Evolutionary conservation across 202 grass and related monocot genomes (phyloP), one percentile per base, ranked within the genome.

Genomic region (Bolboschoenoplectus hybrid): DNA sequence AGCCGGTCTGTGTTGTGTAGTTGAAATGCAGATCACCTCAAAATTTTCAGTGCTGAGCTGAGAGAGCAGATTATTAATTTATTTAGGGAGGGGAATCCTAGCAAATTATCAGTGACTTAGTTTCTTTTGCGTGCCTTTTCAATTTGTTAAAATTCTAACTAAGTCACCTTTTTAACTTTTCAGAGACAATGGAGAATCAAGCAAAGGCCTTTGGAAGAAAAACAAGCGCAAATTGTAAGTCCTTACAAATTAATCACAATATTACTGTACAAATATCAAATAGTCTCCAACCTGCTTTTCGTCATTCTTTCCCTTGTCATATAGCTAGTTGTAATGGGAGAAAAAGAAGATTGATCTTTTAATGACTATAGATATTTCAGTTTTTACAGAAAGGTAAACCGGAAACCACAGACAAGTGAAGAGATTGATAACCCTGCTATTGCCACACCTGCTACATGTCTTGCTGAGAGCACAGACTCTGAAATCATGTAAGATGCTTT

Each of bases 91-190:
- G 19, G 35, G 71, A 51, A 51, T 52, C 10, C 2, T 50, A 52
- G 10, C 46, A 13, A 52, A 47, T 52, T 4, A 35, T 52, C 20
- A 52, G 46, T 74, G 46, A 32, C 19, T 13, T 32, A 52, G 45
- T 75, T 75, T 34, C 46, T 35, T 35, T 49, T 75, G 20, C 20
- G 12, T 52, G 71, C 46, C 32, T 26, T 75, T 50, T 75, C 4
- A 75, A 12, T 75, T 52, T 32, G 71, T 75, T 6, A 67, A 61
- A 67, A 75, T 1, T 75, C 9, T 17, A 13, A 74, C 52, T 74
- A 51, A 17, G n/a, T 6, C 20, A 75, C 3, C 3, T 19, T 50
- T 74, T 0, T 0, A 34, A 52, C 40, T 14, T 75, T 75, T 75
- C 46, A 75, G 46, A 5, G 71, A 52, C 19, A 9, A 4, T 75